These are phyloP conservation scores for Berberis vulgaris DNA, from an alignment of 164 flowering plant genomes.

Conservation along the genomic window DNA sequence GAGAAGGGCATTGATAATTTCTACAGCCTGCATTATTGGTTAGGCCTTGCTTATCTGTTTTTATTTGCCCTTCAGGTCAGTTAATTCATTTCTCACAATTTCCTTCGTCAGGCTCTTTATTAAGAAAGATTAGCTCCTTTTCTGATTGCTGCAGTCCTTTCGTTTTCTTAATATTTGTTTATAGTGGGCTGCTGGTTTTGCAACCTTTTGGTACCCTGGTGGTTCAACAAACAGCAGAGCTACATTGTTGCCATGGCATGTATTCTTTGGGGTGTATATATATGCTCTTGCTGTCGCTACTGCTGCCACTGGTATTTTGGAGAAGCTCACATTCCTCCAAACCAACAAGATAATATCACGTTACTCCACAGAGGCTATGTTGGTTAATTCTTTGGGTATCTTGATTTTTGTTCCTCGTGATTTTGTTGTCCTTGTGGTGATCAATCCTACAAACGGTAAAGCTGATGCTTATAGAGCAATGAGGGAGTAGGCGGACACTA, in stretches of 20 bases:
- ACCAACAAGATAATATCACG: constrained; percentile 58
- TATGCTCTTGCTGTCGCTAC: constrained; percentile 78
- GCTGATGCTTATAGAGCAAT: no score
- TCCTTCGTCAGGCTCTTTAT: background rate
- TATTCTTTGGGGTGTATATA: constrained; percentile 74
- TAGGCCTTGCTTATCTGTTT: constrained; percentile 74
- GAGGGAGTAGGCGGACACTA: no score
- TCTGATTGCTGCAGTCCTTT: background rate
- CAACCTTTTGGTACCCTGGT: constrained; percentile 92
- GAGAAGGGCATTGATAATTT: constrained; percentile 96
- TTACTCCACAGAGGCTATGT: constrained; percentile 72
- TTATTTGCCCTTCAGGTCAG: constrained; percentile 73
- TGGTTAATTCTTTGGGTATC: constrained; percentile 68
- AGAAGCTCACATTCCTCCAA: constrained; percentile 88
- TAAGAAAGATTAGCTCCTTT: background rate
- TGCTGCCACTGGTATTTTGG: constrained; percentile 72
- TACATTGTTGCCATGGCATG: constrained; percentile 80
- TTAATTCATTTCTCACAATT: background rate
- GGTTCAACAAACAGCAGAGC: constrained; percentile 68
- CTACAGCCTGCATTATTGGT: constrained; percentile 98
- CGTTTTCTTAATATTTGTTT: background rate
- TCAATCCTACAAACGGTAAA: constrained; percentile 27
- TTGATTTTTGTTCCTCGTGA: constrained; percentile 65
- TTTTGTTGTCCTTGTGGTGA: constrained; percentile 60
- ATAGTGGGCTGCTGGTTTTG: constrained; percentile 86